Percentiles rank a stretch among this genome's conserved stretches.
phyloP scores from a whole-genome alignment of 2,329 filamentous ascomycete species.

The Ophioceras dolichostomum region DNA sequence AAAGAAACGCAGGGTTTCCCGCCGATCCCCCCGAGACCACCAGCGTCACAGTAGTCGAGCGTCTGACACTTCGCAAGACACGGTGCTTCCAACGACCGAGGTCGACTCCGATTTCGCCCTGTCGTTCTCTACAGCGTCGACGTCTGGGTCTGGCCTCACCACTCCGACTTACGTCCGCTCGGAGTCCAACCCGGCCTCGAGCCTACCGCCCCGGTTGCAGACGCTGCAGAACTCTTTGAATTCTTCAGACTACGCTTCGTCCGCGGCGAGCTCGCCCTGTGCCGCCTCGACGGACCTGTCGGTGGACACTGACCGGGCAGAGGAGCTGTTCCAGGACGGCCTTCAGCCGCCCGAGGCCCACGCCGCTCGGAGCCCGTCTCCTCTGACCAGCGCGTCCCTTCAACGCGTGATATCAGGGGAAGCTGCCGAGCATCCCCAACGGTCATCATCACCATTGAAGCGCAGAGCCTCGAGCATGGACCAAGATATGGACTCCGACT shows the following conservation, averaged over 20 bases:
- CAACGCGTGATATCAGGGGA: slow-evolving; percentile 49
- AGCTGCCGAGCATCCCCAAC: slow-evolving; percentile 42
- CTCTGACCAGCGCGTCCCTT: slow-evolving; percentile 31
- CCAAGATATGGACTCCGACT: slow-evolving; percentile 27
- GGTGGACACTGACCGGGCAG: slow-evolving; percentile 41
- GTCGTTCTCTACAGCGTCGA: slow-evolving; percentile 34
- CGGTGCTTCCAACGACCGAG: slow-evolving; percentile 40
- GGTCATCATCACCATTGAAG: slow-evolving; percentile 54
- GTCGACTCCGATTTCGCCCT: slow-evolving; percentile 33
- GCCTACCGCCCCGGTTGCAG: slow-evolving; percentile 40
- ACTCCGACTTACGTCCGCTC: slow-evolving; percentile 26
- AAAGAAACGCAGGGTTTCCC: slow-evolving; percentile 60
- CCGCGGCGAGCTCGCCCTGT: slow-evolving; percentile 45
- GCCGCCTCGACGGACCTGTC: slow-evolving; percentile 44
- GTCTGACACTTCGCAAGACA: slow-evolving; percentile 18
- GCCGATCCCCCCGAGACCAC: slow-evolving; percentile 28
- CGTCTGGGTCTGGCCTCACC: slow-evolving; percentile 21
- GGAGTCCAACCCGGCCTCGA: slow-evolving; percentile 29
- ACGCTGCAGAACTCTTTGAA: slow-evolving; percentile 25
- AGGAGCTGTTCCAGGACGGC: slow-evolving; percentile 27
- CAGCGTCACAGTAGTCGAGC: slow-evolving; percentile 16
- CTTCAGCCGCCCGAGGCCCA: slow-evolving; percentile 28
- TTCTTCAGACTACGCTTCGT: slow-evolving; percentile 37
- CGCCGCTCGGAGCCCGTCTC: slow-evolving; percentile 19
- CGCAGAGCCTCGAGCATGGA: slow-evolving; percentile 52